Evolutionary conservation across 192 early-diverging fungal genomes (phyloP).

Genomic region (Podila horticola): DNA sequence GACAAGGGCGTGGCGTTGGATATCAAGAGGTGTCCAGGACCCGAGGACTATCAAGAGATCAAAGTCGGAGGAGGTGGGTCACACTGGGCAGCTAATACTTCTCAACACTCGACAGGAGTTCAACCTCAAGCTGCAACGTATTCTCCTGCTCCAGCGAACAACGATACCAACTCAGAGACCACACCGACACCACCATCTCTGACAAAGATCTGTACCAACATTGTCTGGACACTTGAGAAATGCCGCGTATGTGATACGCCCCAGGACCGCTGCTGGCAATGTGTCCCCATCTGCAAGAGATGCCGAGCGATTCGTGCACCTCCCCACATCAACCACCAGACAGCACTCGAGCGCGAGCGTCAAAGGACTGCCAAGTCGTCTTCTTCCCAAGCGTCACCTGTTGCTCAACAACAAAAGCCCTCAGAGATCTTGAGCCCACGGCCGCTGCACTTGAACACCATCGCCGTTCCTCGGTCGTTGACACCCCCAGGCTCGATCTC

Average conservation of each 20-base stretch:
- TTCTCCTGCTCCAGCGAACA: not conserved
- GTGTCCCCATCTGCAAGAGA: constrained; percentile 27
- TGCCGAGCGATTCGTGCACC: constrained; percentile 43
- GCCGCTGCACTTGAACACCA: not conserved
- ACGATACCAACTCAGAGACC: not conserved
- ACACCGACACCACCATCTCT: not conserved
- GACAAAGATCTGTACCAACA: constrained; percentile 30
- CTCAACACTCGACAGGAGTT: not conserved
- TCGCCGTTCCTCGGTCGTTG: not conserved
- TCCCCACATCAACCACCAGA: constrained; percentile 52
- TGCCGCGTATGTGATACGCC: constrained; percentile 48
- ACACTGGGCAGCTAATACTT: constrained; percentile 22
- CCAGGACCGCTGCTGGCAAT: constrained; percentile 50
- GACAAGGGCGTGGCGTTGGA: constrained; percentile 23
- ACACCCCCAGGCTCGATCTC: constrained; percentile 48
- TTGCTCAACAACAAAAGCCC: not conserved
- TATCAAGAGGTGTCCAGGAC: constrained; percentile 25
- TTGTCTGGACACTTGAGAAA: constrained; percentile 42
- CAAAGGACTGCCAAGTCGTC: not conserved
- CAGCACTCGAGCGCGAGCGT: constrained; percentile 21
- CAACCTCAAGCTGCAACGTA: not conserved
- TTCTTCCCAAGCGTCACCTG: not conserved
- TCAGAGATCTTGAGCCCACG: not conserved
- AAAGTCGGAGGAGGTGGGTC: constrained; percentile 4
- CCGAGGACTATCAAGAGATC: not conserved